Conservation (phyloP, 805 yeast species). For the Candida odintsovae region DNA sequence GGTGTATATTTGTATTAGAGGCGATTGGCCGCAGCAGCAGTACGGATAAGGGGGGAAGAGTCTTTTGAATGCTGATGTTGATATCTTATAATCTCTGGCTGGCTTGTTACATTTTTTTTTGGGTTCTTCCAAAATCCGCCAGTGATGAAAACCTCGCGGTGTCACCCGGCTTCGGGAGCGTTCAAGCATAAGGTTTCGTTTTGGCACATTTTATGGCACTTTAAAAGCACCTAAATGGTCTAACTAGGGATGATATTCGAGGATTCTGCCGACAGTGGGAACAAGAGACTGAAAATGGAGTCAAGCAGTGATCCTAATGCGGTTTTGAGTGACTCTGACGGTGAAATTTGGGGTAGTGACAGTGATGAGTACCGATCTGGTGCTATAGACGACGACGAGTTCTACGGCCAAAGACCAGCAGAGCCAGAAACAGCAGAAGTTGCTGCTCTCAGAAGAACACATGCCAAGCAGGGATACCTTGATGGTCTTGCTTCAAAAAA, state of each 20-base stretch:
- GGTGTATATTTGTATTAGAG: background rate
- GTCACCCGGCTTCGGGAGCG: background rate
- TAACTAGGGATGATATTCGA: background rate
- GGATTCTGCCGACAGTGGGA: background rate
- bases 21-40: no score
- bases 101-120: no score
- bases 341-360: constrained; percentile 29
- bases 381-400: constrained; percentile 23
- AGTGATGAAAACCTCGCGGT: background rate
- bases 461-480: constrained; percentile 74
- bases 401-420: constrained; percentile 28
- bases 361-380: constrained; percentile 23
- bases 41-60: no score
- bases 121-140: no score
- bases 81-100: no score
- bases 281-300: background rate
- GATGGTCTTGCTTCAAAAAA: constrained; percentile 72
- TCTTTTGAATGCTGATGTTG: no score
- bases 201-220: background rate
- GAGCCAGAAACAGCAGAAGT: constrained; percentile 20
- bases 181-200: no score
- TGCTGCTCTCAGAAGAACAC: constrained; percentile 48
- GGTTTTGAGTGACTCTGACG: constrained; percentile 15
- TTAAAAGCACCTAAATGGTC: background rate
- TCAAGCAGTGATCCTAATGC: background rate